These are phyloP conservation scores for Potentilla sterilis DNA, from an alignment of 306 rosid genomes.

Conservation along the genomic window DNA sequence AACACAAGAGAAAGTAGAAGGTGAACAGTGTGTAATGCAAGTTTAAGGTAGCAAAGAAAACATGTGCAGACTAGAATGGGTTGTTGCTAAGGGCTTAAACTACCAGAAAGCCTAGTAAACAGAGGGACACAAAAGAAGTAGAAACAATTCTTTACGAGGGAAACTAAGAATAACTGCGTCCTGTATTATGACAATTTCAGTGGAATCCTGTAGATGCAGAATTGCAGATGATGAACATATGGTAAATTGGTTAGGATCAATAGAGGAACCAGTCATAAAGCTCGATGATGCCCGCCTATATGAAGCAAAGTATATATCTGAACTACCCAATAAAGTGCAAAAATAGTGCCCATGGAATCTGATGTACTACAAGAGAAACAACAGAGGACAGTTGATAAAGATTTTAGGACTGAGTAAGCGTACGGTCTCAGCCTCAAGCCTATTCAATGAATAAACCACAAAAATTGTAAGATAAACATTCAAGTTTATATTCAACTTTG, in stretches of 20 bases:
- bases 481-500: not conserved
- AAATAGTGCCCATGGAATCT: not conserved
- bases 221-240: not conserved
- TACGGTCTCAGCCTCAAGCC: not conserved
- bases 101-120: conserved; percentile 3
- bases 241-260: not conserved
- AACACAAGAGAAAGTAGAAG: conserved; percentile 7
- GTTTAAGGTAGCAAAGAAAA: not conserved
- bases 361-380: not conserved
- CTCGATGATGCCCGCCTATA: not conserved
- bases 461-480: not conserved
- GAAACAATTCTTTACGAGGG: not conserved
- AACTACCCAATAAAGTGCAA: not conserved
- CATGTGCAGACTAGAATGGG: conserved; percentile 1
- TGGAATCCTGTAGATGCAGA: not conserved
- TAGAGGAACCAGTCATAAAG: not conserved
- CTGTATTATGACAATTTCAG: not conserved
- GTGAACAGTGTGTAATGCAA: not conserved
- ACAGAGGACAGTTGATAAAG: not conserved
- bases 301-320: not conserved
- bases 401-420: not conserved
- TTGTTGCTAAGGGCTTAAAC: not conserved
- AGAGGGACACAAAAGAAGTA: conserved; percentile 14
- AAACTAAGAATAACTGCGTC: conserved; percentile 8
- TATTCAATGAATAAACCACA: not conserved